phyloP scores from a whole-genome alignment of 2,329 filamentous ascomycete genomes.

The Ophioceras dolichostomum region DNA sequence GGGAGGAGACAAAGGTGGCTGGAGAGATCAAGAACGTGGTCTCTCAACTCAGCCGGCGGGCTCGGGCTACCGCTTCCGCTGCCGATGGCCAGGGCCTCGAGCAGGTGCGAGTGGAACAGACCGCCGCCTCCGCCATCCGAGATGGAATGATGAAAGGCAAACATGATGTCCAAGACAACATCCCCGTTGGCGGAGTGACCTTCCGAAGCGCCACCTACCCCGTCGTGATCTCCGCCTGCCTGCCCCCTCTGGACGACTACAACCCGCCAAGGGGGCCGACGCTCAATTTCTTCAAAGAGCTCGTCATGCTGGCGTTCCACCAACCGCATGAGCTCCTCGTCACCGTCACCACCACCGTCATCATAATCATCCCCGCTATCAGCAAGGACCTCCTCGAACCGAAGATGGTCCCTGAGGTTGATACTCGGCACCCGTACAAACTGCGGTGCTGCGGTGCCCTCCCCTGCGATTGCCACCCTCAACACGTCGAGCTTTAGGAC shows the following conservation, averaged over 20 bases:
- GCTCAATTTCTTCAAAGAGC: constrained; percentile 25
- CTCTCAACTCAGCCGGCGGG: no score
- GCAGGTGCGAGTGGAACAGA: constrained; percentile 35
- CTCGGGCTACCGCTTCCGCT: no score
- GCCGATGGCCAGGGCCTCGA: constrained; percentile 25
- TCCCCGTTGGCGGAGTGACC: no score
- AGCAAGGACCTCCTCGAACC: no score
- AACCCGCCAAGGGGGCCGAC: constrained; percentile 34
- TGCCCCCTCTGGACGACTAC: constrained; percentile 18
- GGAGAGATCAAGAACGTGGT: constrained; percentile 20
- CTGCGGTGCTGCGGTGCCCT: constrained; percentile 27
- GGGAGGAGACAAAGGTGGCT: constrained; percentile 18
- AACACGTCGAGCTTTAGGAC: constrained; percentile 32
- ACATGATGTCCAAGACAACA: constrained; percentile 25
- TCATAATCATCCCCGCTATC: constrained; percentile 5
- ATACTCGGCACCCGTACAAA: constrained; percentile 31
- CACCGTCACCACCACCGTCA: constrained; percentile 11
- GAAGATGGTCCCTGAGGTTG: constrained; percentile 28
- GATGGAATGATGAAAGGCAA: constrained; percentile 39
- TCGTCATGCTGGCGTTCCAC: constrained; percentile 27
- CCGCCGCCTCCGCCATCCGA: constrained; percentile 36
- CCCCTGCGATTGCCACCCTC: constrained; percentile 31
- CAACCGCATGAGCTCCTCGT: constrained; percentile 16
- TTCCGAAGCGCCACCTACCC: constrained; percentile 7
- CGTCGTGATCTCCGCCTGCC: neutral